These are phyloP conservation scores for Zopfochytrium polystomum DNA, from an alignment of 371 early-diverging fungal genomes.

Conservation along the genomic window DNA sequence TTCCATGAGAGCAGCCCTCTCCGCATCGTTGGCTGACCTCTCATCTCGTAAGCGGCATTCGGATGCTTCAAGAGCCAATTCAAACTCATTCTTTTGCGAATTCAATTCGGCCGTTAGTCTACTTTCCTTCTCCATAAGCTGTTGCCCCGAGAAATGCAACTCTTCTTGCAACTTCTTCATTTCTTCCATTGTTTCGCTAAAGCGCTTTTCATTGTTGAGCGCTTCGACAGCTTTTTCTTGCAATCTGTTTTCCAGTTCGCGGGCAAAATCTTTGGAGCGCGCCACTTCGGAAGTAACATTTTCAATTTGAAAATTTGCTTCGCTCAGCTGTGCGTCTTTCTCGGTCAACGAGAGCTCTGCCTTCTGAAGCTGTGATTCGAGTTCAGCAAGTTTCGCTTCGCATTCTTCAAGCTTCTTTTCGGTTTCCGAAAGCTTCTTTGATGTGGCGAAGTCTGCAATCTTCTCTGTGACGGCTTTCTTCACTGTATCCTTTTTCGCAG, in stretches of 20 bases:
- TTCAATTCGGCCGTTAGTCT: no score
- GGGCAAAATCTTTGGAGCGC: no score
- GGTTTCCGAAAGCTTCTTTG: slow-evolving; percentile 11
- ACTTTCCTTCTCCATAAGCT: no score
- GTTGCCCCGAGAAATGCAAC: no score
- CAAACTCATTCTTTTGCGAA: no score
- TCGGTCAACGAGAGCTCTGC: slow-evolving; percentile 6
- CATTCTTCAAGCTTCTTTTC: slow-evolving; percentile 14
- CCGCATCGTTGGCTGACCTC: no score
- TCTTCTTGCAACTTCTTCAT: not conserved
- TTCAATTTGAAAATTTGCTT: slow-evolving; percentile 14
- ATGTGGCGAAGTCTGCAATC: not conserved
- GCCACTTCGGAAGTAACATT: slow-evolving; percentile 9
- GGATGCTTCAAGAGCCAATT: no score
- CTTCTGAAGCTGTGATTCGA: not conserved
- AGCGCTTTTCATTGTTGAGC: not conserved
- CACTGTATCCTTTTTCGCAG: slow-evolving; percentile 17
- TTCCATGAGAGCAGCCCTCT: no score
- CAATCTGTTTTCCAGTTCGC: no score
- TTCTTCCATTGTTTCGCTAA: not conserved
- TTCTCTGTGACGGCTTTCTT: slow-evolving; percentile 14
- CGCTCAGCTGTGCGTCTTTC: not conserved
- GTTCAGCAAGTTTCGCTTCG: slow-evolving; percentile 11
- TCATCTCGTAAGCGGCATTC: no score
- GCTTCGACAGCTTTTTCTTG: slow-evolving; percentile 7